Evolutionary conservation across 305 asterid genomes (phyloP).

Genomic region (Fraxinus greggii): DNA sequence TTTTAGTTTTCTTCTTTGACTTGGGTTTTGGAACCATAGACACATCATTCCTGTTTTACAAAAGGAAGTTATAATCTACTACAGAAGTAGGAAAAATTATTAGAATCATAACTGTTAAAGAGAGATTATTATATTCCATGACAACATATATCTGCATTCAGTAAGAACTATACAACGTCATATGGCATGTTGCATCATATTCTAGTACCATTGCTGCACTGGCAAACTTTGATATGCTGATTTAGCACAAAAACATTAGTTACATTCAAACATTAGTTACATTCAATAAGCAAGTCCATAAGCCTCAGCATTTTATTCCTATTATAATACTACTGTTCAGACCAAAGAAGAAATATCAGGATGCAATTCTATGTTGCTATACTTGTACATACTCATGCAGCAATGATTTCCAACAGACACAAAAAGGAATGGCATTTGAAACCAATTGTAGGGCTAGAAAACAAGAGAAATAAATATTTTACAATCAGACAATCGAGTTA

Average conservation of each 20-base stretch:
- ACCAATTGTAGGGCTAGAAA: neutral
- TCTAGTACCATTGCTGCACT: neutral
- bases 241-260: slow-evolving; percentile 3
- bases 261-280: neutral
- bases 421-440: neutral
- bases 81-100: slow-evolving; percentile 17
- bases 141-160: neutral
- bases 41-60: slow-evolving; percentile 53
- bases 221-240: neutral
- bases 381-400: neutral
- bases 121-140: neutral
- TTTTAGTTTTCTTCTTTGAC: slow-evolving; percentile 85
- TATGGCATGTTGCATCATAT: slow-evolving; percentile 3
- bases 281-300: neutral
- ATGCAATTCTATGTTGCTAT: neutral
- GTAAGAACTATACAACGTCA: neutral
- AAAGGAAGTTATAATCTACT: slow-evolving; percentile 22
- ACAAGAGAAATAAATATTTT: neutral
- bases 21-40: slow-evolving; percentile 50
- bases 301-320: slow-evolving; percentile 5
- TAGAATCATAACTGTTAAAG: neutral
- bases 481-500: neutral
- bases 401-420: neutral
- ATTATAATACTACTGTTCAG: slow-evolving; percentile 1
- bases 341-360: neutral